These are phyloP conservation scores for Phanerochaete carnosa DNA, from an alignment of 768 basidiomycete genomes.

Conservation along the genomic window DNA sequence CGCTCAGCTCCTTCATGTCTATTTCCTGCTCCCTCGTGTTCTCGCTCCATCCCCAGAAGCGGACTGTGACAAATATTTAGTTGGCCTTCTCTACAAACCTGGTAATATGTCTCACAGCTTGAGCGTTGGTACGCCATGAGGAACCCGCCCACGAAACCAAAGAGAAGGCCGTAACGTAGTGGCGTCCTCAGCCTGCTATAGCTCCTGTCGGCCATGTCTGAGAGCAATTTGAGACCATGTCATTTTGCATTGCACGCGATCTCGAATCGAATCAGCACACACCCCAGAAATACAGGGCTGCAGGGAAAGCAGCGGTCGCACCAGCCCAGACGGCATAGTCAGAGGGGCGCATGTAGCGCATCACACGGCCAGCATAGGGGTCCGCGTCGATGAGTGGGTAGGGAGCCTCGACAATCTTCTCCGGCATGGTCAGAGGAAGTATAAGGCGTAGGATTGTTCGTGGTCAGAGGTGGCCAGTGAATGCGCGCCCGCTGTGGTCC, in stretches of 20 bases:
- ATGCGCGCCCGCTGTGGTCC: constrained; percentile 3
- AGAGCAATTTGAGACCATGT: neutral
- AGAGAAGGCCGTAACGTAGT: constrained; percentile 57
- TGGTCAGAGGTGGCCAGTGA: neutral
- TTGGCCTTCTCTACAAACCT: neutral
- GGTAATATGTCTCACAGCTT: constrained; percentile 54
- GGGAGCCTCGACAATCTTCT: constrained; percentile 55
- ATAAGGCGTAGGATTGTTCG: neutral
- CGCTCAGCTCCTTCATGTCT: constrained; percentile 76
- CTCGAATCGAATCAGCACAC: constrained; percentile 26
- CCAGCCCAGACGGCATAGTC: constrained; percentile 87
- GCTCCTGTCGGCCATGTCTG: constrained; percentile 46
- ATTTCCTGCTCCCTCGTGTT: constrained; percentile 77
- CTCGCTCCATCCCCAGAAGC: constrained; percentile 96
- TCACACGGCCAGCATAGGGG: constrained; percentile 83
- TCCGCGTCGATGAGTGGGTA: constrained; percentile 94
- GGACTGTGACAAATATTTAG: constrained; percentile 44
- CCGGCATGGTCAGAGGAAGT: constrained; percentile 39
- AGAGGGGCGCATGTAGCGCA: constrained; percentile 82
- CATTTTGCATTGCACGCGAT: neutral
- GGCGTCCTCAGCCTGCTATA: constrained; percentile 36
- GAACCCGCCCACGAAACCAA: constrained; percentile 92
- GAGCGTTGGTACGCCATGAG: constrained; percentile 90
- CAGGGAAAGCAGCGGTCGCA: constrained; percentile 78
- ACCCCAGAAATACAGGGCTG: constrained; percentile 83